Evolutionary conservation across 139 green algal species (phyloP).

Genomic region (Volvox africanus): DNA sequence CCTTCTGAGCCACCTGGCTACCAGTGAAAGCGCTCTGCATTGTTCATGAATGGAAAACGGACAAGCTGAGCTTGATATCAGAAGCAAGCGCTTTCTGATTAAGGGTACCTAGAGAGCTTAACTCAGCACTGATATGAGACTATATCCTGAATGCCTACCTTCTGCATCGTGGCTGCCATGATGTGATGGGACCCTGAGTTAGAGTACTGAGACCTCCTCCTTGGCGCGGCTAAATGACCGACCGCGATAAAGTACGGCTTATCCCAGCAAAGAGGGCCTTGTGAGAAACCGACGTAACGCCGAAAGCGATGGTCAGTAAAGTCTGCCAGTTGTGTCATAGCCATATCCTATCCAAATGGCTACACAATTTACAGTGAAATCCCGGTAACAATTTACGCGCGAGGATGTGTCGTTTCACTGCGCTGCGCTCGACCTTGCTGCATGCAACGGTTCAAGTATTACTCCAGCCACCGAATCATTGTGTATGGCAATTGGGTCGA

Average conservation of each 20-base stretch:
- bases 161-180: conserved; percentile 45
- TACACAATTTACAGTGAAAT: too few species aligned
- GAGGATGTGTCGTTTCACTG: too few species aligned
- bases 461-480: too few species aligned
- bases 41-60: neutral
- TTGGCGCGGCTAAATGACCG: conserved; percentile 13
- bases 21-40: conserved; percentile 66
- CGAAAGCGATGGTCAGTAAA: neutral
- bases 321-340: neutral
- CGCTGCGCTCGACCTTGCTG: too few species aligned
- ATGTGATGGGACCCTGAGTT: conserved; percentile 15
- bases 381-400: too few species aligned
- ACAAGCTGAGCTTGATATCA: neutral
- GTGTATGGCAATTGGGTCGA: too few species aligned
- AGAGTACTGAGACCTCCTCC: neutral
- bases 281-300: conserved; percentile 32
- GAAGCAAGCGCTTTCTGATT: neutral
- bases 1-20: conserved; percentile 59
- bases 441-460: too few species aligned
- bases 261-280: conserved; percentile 11
- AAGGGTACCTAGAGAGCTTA: neutral
- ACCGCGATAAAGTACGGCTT: conserved; percentile 28
- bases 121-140: neutral
- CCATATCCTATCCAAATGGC: neutral
- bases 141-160: neutral